A percentile compares a stretch with the other conserved stretches of the same genome.
phyloP scores from a whole-genome alignment of 139 green algal species.

The Gonium pectorale region DNA sequence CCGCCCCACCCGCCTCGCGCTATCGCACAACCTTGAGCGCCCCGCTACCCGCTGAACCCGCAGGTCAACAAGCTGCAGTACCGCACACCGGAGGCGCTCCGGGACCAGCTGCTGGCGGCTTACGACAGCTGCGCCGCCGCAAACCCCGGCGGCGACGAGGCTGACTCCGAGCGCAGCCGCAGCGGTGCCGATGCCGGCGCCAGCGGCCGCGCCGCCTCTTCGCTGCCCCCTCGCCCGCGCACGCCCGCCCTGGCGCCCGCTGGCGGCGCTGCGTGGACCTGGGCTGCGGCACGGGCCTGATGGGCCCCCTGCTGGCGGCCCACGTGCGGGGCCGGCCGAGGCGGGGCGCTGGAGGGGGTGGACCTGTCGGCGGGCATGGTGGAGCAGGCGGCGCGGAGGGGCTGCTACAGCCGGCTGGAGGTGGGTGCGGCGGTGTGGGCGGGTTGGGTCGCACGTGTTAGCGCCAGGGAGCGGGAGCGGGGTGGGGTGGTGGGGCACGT shows the following conservation, averaged over 20 bases:
- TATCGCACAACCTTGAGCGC: no score
- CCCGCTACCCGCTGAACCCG: no score
- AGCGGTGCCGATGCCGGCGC: background rate
- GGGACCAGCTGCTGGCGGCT: constrained; percentile 26
- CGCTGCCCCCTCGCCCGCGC: no score
- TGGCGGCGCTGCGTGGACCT: constrained; percentile 63
- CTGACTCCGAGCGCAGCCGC: background rate
- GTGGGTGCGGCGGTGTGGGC: no score
- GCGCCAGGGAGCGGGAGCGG: no score
- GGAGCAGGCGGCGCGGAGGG: constrained; percentile 48
- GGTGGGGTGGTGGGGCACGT: no score
- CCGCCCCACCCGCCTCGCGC: no score
- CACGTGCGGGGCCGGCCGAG: no score
- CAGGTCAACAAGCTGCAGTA: constrained; percentile 45
- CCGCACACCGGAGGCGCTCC: constrained; percentile 41
- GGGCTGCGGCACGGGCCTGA: constrained; percentile 75
- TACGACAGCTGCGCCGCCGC: background rate
- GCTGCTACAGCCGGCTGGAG: constrained; percentile 59
- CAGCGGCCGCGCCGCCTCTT: background rate
- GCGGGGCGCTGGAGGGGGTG: constrained; percentile 55
- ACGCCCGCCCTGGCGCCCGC: no score
- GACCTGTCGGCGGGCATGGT: constrained; percentile 72
- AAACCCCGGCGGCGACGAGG: no score
- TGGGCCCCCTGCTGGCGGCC: constrained; percentile 65
- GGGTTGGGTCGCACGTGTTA: background rate